These are phyloP conservation scores for Talaromyces sp. DNA, from an alignment of 2,329 filamentous ascomycete species.

Conservation along the genomic window DNA sequence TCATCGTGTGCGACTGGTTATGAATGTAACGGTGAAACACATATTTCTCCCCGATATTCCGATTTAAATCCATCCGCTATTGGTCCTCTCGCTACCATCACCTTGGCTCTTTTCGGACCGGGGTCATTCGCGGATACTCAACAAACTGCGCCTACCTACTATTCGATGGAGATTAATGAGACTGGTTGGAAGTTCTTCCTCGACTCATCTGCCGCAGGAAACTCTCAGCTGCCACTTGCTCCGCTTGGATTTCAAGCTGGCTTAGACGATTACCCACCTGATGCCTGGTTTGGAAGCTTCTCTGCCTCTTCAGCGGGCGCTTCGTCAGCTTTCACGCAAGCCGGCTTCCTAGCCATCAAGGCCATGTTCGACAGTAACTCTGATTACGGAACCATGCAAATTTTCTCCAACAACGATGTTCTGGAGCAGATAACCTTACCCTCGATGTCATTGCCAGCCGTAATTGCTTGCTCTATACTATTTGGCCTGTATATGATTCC, in stretches of 20 bases:
- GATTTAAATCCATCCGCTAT: neutral
- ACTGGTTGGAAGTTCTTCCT: conserved; percentile 4
- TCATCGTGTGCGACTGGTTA: neutral
- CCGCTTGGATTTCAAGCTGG: neutral
- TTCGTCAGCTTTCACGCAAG: neutral
- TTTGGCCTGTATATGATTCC: conserved; percentile 13
- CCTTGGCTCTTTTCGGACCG: conserved; percentile 17
- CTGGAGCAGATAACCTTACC: conserved; percentile 8
- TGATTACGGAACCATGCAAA: neutral
- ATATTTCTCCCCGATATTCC: neutral
- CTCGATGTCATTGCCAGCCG: neutral
- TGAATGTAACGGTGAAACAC: neutral
- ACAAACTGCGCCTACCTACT: neutral
- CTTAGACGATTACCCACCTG: neutral
- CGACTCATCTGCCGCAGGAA: neutral
- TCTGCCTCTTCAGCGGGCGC: neutral
- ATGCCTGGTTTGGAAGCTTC: conserved; percentile 22
- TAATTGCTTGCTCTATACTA: conserved; percentile 10
- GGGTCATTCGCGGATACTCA: conserved; percentile 14
- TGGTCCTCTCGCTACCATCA: conserved; percentile 17
- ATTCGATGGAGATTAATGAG: neutral
- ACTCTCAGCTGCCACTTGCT: neutral
- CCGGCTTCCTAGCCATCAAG: conserved; percentile 9
- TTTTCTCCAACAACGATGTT: neutral
- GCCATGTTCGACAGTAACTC: conserved; percentile 1